Conservation (phyloP, 164 flowering plant species). For the Chimonanthus praecox region DNA sequence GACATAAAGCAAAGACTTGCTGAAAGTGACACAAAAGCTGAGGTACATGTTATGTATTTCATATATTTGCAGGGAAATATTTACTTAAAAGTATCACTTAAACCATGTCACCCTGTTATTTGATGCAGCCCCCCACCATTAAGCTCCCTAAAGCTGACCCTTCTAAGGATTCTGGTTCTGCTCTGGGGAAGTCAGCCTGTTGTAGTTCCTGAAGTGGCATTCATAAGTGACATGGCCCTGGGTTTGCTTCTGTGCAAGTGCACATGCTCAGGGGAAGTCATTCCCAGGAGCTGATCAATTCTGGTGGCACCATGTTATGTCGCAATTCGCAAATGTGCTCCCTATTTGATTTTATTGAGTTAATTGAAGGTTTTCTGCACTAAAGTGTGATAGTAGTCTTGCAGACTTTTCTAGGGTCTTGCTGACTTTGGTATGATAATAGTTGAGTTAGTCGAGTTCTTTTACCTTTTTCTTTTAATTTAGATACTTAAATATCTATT, state of each 20-base stretch:
- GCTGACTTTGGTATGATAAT: conserved; percentile 6
- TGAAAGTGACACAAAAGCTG: conserved; percentile 39
- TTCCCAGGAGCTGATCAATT: conserved; percentile 3
- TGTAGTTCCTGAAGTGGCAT: conserved; percentile 27
- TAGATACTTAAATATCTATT: neutral
- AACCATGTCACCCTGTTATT: neutral
- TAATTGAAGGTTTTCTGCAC: conserved; percentile 11
- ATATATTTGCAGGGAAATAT: neutral
- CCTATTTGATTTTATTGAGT: conserved; percentile 14
- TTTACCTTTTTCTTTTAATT: neutral
- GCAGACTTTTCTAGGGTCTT: conserved; percentile 9
- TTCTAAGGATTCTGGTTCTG: conserved; percentile 20
- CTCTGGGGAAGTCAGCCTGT: conserved; percentile 43
- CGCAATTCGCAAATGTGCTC: conserved; percentile 14
- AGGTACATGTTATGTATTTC: conserved; percentile 20
- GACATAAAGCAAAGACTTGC: conserved; percentile 52
- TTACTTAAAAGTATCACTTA: neutral
- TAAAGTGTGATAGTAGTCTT: conserved; percentile 8
- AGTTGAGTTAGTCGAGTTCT: conserved; percentile 2
- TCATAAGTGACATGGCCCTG: neutral
- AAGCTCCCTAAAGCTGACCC: conserved; percentile 40
- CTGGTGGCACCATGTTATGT: conserved; percentile 2
- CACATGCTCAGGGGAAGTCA: conserved; percentile 9
- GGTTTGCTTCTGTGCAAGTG: conserved; percentile 1
- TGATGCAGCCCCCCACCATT: conserved; percentile 41